Evolutionary conservation across 192 early-diverging fungal species (phyloP).

Genomic region (Allomyces javanicus): DNA sequence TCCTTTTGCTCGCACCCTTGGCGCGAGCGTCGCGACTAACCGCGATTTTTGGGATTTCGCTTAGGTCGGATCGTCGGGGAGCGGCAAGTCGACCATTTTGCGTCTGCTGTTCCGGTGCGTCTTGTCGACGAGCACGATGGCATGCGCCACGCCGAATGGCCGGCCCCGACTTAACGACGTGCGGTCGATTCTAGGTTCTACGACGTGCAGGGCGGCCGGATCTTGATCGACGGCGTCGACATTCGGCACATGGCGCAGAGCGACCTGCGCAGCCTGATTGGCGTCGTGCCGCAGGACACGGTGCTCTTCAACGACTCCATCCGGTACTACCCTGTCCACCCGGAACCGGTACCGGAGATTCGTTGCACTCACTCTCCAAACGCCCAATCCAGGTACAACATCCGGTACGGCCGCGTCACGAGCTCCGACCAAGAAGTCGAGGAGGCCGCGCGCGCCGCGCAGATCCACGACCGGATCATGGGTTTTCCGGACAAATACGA

Average conservation of each 20-base stretch:
- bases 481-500: conserved; percentile 36
- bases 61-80: conserved; percentile 23
- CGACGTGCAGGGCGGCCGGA: conserved; percentile 59
- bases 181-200: conserved; percentile 31
- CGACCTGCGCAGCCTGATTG: conserved; percentile 61
- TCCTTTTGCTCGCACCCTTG: conserved; percentile 5
- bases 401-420: conserved; percentile 49
- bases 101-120: conserved; percentile 51
- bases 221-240: conserved; percentile 73
- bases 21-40: neutral
- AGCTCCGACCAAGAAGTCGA: conserved; percentile 34
- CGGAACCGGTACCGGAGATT: no score
- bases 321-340: conserved; percentile 28
- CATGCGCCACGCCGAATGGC: no score
- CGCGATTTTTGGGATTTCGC: neutral
- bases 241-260: conserved; percentile 39
- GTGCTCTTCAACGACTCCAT: conserved; percentile 93
- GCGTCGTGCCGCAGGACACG: conserved; percentile 89
- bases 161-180: no score
- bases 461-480: conserved; percentile 40
- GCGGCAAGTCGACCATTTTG: conserved; percentile 47
- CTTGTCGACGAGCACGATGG: no score
- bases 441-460: conserved; percentile 30
- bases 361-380: no score
- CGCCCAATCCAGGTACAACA: conserved; percentile 31